phyloP scores from a whole-genome alignment of 306 rosid species.

The Vigna hirtella region DNA sequence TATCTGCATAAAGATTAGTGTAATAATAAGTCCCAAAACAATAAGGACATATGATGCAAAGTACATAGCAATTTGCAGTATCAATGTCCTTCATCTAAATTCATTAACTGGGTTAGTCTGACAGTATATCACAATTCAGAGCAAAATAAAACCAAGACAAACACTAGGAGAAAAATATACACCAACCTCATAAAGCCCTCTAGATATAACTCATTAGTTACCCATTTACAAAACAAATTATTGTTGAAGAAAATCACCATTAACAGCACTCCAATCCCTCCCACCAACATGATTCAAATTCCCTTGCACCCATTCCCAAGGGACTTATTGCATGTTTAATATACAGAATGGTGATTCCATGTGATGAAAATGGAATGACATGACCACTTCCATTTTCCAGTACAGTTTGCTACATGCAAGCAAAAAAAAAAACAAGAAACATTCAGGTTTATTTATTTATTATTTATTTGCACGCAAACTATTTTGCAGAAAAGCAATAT shows the following conservation, averaged over 20 bases:
- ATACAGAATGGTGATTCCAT: slow-evolving; percentile 28
- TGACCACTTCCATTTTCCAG: slow-evolving; percentile 6
- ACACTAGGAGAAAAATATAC: slow-evolving; percentile 13
- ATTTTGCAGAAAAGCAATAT: not conserved
- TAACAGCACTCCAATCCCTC: slow-evolving; percentile 32
- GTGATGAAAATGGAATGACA: slow-evolving; percentile 39
- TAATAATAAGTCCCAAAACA: slow-evolving; percentile 37
- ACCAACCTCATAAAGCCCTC: slow-evolving; percentile 13
- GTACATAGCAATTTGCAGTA: slow-evolving; percentile 33
- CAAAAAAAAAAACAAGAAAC: not conserved
- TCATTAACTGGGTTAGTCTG: slow-evolving; percentile 16
- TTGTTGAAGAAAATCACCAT: slow-evolving; percentile 33
- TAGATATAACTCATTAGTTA: slow-evolving; percentile 14
- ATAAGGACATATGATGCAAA: slow-evolving; percentile 12
- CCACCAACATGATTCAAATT: slow-evolving; percentile 22
- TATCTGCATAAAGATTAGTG: slow-evolving; percentile 59
- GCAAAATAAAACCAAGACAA: slow-evolving; percentile 21
- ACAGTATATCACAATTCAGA: slow-evolving; percentile 33
- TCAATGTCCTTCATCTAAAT: slow-evolving; percentile 9
- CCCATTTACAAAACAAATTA: slow-evolving; percentile 30
- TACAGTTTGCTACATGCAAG: slow-evolving; percentile 23
- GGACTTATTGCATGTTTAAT: slow-evolving; percentile 16
- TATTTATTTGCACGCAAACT: not conserved
- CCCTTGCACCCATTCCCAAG: slow-evolving; percentile 33
- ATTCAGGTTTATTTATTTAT: slow-evolving; percentile 20